Base-by-base conservation (phyloP, 805 yeast species). In the Candida pseudofarinosa region DNA sequence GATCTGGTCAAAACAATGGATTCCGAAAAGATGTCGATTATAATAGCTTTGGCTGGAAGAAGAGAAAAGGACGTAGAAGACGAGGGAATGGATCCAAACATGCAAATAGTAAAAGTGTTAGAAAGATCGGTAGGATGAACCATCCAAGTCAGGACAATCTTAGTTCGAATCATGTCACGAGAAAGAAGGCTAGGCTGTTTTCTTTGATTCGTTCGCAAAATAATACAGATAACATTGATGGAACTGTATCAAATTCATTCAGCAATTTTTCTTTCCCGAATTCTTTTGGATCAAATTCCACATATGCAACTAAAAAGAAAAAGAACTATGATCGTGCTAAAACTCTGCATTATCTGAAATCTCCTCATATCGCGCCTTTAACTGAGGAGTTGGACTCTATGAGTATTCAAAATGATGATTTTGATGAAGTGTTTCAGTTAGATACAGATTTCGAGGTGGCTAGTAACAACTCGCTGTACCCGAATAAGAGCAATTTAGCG, bases 391-490 rank as follows among this genome's bases (percentile, higher is more conserved):
- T 70, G 33, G 73, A 63, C 39, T 53, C 56, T 40, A 49, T 69
- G 43, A 51, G 42, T 26, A 56, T 68, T 40, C 54, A 55, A 39
- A 63, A 62, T 43, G 50, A 52, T 38, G 65, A 53, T 33, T 51
- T 53, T 34, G 67, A 63, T 35, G 73, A 64, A 42, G 73, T 71
- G 6, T 71, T 71, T 48, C 70, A 67, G 35, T 59, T 71, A 41
- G 75, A 70, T 49, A 73, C 63, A 41, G 74, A 69, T 48, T 60
- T 62, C 41, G 63, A 58, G 3, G 28, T 23, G 6, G 28, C 10
- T 7, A 23, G 28, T 23, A 23, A 23, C 28, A 6, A 23, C 6
- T 23, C 28, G 28, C 28, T 23, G 28, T 23, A 23, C 10, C 28
- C 10, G 28, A 23, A 23, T 10, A 23, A 23, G 28, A 23, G 10